These are phyloP conservation scores for Ophiosphaerella herpotricha DNA, from an alignment of 2,329 filamentous ascomycete species.

Conservation along the genomic window DNA sequence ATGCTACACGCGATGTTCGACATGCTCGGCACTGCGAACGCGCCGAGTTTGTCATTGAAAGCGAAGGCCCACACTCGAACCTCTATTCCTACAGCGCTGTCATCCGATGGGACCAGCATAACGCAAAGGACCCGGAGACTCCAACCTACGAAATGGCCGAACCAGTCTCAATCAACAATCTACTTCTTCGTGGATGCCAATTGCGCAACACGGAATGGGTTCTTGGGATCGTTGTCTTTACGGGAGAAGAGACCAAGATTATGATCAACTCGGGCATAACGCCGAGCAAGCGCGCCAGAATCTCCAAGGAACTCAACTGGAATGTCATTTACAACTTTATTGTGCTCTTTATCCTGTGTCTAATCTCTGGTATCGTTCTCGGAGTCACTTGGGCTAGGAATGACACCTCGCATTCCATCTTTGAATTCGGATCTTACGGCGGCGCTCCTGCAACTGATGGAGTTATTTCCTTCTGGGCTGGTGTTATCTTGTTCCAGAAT, in stretches of 20 bases:
- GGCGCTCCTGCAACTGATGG: slow-evolving; percentile 75
- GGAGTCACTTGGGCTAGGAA: slow-evolving; percentile 78
- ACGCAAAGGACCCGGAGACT: slow-evolving; percentile 65
- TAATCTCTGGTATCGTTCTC: slow-evolving; percentile 82
- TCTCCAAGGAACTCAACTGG: slow-evolving; percentile 93
- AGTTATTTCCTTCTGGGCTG: slow-evolving; percentile 96
- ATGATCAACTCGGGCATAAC: slow-evolving; percentile 98
- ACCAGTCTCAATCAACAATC: slow-evolving; percentile 91
- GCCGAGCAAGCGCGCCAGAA: slow-evolving; percentile 88
- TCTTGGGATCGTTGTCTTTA: slow-evolving; percentile 89
- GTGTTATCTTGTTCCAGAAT: slow-evolving; percentile 94
- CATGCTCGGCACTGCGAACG: slow-evolving; percentile 93
- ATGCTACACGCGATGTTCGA: slow-evolving; percentile 79
- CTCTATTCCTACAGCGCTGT: slow-evolving; percentile 94
- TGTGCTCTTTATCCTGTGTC: slow-evolving; percentile 86
- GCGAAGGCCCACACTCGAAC: slow-evolving; percentile 88
- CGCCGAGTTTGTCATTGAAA: slow-evolving; percentile 85
- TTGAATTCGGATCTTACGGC: slow-evolving; percentile 85
- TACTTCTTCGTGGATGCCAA: slow-evolving; percentile 90
- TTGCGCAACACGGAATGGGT: slow-evolving; percentile 96
- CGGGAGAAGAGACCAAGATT: slow-evolving; percentile 95
- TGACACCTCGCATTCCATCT: slow-evolving; percentile 76
- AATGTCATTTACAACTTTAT: slow-evolving; percentile 97
- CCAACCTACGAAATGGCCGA: slow-evolving; percentile 81
- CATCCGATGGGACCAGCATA: slow-evolving; percentile 80